phyloP scores from a whole-genome alignment of 169 alveolate genomes.

The Plasmodium malariae region DNA sequence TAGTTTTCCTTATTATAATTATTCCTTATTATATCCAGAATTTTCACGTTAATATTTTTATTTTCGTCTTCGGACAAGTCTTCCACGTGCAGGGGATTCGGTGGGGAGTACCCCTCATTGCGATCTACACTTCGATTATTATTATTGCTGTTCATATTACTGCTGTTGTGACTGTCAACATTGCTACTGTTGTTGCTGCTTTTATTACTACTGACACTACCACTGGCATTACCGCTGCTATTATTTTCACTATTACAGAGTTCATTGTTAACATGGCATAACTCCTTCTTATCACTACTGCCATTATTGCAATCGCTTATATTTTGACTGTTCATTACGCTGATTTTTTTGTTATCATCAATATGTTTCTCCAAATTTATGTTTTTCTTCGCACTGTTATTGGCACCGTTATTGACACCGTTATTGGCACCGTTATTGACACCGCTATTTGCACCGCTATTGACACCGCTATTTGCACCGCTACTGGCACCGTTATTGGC shows the following conservation, averaged over 20 bases:
- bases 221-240: neutral
- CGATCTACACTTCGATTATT: neutral
- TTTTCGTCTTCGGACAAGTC: constrained; percentile 4
- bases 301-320: no score
- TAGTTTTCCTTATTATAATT: constrained; percentile 18
- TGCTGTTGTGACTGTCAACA: neutral
- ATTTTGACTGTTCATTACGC: no score
- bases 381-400: no score
- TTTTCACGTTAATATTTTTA: constrained; percentile 22
- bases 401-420: no score
- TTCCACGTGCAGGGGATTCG: neutral
- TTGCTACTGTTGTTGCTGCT: neutral
- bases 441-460: no score
- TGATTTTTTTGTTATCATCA: no score
- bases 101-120: neutral
- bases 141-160: neutral
- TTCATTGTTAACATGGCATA: no score
- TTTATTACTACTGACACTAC: neutral
- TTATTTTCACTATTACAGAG: neutral
- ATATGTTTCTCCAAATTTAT: no score
- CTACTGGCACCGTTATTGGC: no score
- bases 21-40: constrained; percentile 27
- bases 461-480: no score
- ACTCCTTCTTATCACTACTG: no score
- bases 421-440: no score